A percentile compares a stretch with the other conserved stretches of the same genome.
Conservation (phyloP, 257 asterid species). For the Rhazya stricta region DNA sequence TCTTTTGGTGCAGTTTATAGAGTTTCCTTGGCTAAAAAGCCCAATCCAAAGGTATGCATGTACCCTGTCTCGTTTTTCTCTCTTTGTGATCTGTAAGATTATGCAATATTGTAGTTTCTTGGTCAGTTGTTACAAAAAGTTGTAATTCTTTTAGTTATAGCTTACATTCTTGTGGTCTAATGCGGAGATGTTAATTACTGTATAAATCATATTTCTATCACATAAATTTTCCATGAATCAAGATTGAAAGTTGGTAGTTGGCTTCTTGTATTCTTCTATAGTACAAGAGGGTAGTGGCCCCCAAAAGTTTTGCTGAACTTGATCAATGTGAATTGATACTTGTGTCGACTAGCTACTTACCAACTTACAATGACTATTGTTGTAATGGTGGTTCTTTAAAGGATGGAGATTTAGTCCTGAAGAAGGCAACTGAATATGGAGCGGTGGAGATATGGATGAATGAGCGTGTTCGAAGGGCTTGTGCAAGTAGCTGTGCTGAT, state of each 20-base stretch:
- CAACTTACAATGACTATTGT: slow-evolving; percentile 2
- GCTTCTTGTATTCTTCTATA: not conserved
- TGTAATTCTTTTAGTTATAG: not conserved
- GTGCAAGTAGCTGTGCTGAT: slow-evolving; percentile 92
- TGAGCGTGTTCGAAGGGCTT: slow-evolving; percentile 91
- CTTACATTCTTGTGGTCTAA: not conserved
- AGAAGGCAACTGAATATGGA: slow-evolving; percentile 91
- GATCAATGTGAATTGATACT: not conserved
- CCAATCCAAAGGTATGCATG: slow-evolving; percentile 51
- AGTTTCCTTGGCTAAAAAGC: slow-evolving; percentile 59
- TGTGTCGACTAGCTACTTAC: not conserved
- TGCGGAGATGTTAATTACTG: not conserved
- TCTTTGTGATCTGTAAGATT: not conserved
- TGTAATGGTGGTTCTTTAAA: slow-evolving; percentile 25
- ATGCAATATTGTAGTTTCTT: not conserved
- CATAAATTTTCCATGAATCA: not conserved
- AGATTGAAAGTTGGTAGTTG: not conserved
- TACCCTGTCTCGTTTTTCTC: not conserved
- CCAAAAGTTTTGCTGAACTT: not conserved
- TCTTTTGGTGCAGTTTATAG: slow-evolving; percentile 80
- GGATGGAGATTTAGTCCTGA: slow-evolving; percentile 75
- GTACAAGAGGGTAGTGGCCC: not conserved
- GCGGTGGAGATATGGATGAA: slow-evolving; percentile 99
- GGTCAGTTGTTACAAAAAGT: not conserved
- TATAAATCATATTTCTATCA: not conserved